Evolutionary conservation across 2,329 filamentous ascomycete species (phyloP), one percentile per base, ranked within the genome.

Genomic region (Nothophoma quercina): DNA sequence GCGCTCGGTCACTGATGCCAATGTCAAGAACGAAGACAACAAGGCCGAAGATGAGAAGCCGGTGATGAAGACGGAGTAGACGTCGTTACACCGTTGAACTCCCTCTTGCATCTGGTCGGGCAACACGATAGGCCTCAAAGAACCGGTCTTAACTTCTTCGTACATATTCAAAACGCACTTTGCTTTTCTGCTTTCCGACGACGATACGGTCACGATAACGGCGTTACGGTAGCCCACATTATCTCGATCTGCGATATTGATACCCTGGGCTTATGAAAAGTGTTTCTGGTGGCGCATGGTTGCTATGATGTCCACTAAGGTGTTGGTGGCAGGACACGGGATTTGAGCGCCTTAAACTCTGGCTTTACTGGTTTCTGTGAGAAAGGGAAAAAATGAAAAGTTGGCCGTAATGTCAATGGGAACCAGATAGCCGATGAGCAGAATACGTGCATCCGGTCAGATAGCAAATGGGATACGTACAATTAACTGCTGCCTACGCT

Each of bases 1-100:
- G 19, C 60, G 58, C 9, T 50, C 64, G 18, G 53, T 58, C 22
- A 55, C 45, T 30, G 51, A 45, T 26, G 62, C 56, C 18, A 53
- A 58, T 23, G 51, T 45, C 18, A 53, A 49, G 7, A 56, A 63
- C 38, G 53, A 62, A 12, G 32, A 25, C 13, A 19, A 40, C 10
- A 58, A 55, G 22, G 7, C 42, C 3, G 50, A 55, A n/a, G 33
- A 26, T n/a, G 48, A 45, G 5, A 40, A 42, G 5, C 33, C 42
- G 18, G 22, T n/a, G 13, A 18, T 19, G 4, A 53, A 46, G 29
- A 30, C 35, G 16, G 59, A 60, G 26, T 63, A 62, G 43, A n/a
- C n/a, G n/a, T n/a, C n/a, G n/a, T n/a, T n/a, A n/a, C n/a, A n/a
- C n/a, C n/a, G n/a, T n/a, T n/a, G n/a, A n/a, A n/a, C n/a, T n/a